These are phyloP conservation scores for Fusarium goolgardi DNA, from an alignment of 2,329 filamentous ascomycete genomes.

Conservation along the genomic window DNA sequence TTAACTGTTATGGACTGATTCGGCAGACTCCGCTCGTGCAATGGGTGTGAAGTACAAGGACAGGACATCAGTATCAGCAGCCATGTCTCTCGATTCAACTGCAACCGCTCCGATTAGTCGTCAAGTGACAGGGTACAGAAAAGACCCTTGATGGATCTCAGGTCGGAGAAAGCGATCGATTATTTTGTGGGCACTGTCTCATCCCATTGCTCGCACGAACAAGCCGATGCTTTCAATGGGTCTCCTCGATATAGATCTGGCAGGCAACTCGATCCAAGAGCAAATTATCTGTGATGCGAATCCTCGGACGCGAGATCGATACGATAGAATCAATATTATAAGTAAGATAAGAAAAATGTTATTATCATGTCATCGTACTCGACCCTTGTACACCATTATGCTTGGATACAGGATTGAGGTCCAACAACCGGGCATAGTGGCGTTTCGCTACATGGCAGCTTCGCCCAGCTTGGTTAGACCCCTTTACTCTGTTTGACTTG, in stretches of 20 bases:
- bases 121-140: constrained; percentile 7
- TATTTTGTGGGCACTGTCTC: constrained; percentile 8
- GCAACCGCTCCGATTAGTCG: constrained; percentile 6
- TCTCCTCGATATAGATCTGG: constrained; percentile 6
- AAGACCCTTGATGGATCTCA: constrained; percentile 4
- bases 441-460: not conserved
- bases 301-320: constrained; percentile 1
- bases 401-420: not conserved
- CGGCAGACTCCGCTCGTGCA: constrained; percentile 1
- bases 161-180: constrained; percentile 31
- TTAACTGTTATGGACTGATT: constrained; percentile 6
- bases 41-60: not conserved
- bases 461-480: not conserved
- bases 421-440: not conserved
- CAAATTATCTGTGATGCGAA: not conserved
- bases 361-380: constrained; percentile 1
- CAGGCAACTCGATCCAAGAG: constrained; percentile 3
- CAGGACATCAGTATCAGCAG: not conserved
- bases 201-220: constrained; percentile 4
- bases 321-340: not conserved
- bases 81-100: constrained; percentile 2
- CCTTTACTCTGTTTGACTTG: not conserved
- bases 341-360: constrained; percentile 2
- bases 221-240: constrained; percentile 1
- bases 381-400: not conserved